Evolutionary conservation across 1,284 basidiomycete genomes (phyloP), one percentile per base, ranked within the genome.

Genomic region (Gomphus bonarii): DNA sequence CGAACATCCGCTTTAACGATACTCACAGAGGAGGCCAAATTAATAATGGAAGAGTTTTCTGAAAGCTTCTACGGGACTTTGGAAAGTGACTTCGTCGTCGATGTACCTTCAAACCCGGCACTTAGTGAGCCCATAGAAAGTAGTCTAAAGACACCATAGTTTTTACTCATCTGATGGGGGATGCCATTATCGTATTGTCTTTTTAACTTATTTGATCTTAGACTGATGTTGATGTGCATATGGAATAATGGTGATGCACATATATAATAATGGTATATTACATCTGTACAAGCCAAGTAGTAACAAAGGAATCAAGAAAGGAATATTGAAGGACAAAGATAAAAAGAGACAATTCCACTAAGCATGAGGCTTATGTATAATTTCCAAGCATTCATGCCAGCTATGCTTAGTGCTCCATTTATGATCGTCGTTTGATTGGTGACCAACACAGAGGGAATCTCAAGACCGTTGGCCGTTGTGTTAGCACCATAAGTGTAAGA

Each of bases 401-500:
- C 18, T n/a, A 51, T 40, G 11, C 31, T 33, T 18, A 30, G 30
- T 8, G 50, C 50, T n/a, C 25, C 56, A 20, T 53, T 51, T 9
- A 49, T 44, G 28, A 53, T 10, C 12, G 56, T 58, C n/a, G 50
- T 44, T 35, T 53, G 10, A 36, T 58, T 58, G 16, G 49, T 58
- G 16, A 58, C 38, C n/a, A 47, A 22, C 38, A 58, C 50, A 20
- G 48, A 16, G 25, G 56, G 56, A 16, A 46, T 38, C 30, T 40
- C 31, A 11, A 58, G 28, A 12, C 22, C 36, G 10, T 28, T 22
- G 58, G 76, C 63, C 5, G 80, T 73, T 7, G 74, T 63, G 67
- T 86, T 85, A 50, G 72, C 40, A 59, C 74, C 75, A 62, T 86
- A 88, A 7, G 80, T 72, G 66, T 88, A 87, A 18, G 80, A 81